A percentile compares a stretch with the other conserved stretches of the same genome.
phyloP scores from a whole-genome alignment of 208 protist species.

The Leishmania martiniquensis region DNA sequence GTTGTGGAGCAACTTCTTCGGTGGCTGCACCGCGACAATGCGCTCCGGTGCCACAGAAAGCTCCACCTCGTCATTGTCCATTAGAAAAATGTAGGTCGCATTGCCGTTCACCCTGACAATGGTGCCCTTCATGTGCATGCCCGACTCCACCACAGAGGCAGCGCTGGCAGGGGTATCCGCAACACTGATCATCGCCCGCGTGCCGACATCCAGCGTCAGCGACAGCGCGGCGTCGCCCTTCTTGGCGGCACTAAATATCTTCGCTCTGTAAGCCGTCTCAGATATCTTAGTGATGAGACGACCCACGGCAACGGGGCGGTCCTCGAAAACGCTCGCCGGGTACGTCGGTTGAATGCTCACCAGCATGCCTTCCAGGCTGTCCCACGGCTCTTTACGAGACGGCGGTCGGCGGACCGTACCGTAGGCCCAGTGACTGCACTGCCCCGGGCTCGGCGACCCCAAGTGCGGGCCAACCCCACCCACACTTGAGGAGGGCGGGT shows the following conservation, averaged over 20 bases:
- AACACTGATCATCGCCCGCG: too few species aligned
- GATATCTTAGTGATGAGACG: conserved; percentile 52
- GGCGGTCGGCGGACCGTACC: too few species aligned
- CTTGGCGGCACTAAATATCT: conserved; percentile 9
- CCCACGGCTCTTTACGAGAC: conserved; percentile 31
- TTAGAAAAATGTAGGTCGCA: conserved; percentile 72
- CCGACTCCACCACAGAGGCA: conserved; percentile 30
- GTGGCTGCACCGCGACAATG: conserved; percentile 53
- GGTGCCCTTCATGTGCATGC: conserved; percentile 62
- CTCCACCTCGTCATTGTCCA: conserved; percentile 82
- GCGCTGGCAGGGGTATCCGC: too few species aligned
- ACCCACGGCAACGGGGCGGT: conserved; percentile 63
- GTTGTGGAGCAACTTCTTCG: conserved; percentile 51
- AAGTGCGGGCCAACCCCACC: too few species aligned
- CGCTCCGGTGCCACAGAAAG: conserved; percentile 65
- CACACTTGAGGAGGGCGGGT: too few species aligned
- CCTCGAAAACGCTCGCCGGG: conserved; percentile 48
- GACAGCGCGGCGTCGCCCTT: conserved; percentile 20
- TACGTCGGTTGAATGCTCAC: conserved; percentile 53
- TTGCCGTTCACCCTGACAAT: conserved; percentile 80
- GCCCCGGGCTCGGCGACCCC: not conserved
- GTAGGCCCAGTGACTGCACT: not conserved
- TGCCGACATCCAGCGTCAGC: conserved; percentile 39
- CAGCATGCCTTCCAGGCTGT: conserved; percentile 62
- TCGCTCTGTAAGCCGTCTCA: conserved; percentile 47